These are phyloP conservation scores for Citrus trifoliata DNA, from an alignment of 345 rosid species.

Conservation along the genomic window DNA sequence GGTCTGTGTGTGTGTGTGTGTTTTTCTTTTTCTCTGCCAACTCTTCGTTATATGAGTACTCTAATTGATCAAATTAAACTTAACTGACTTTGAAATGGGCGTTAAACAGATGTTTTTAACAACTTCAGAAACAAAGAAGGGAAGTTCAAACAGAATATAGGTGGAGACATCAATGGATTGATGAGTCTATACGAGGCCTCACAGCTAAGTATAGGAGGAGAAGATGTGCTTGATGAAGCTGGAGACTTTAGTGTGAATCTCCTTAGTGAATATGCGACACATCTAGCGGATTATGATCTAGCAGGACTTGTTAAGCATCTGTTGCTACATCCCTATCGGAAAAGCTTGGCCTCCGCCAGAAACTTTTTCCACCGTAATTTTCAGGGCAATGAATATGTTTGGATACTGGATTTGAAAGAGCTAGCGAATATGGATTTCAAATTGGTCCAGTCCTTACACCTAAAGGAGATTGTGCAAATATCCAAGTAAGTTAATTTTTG, in stretches of 20 bases:
- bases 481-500: constrained; percentile 28
- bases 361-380: constrained; percentile 4
- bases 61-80: too few relatives aligned
- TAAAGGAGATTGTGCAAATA: constrained; percentile 28
- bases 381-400: constrained; percentile 15
- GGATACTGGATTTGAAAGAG: constrained; percentile 15
- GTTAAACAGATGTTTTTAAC: constrained; percentile 31
- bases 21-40: neutral
- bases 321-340: constrained; percentile 38
- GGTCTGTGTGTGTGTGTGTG: constrained; percentile 9
- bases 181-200: constrained; percentile 56
- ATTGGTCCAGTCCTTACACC: neutral
- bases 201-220: constrained; percentile 43
- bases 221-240: constrained; percentile 41
- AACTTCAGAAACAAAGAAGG: constrained; percentile 28
- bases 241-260: constrained; percentile 16
- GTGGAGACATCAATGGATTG: constrained; percentile 32
- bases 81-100: constrained; percentile 10
- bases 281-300: constrained; percentile 9
- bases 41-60: too few relatives aligned
- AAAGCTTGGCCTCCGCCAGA: constrained; percentile 25
- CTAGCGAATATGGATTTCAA: neutral
- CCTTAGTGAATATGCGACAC: constrained; percentile 17
- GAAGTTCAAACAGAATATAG: constrained; percentile 2
- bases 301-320: constrained; percentile 6